A percentile compares a stretch with the other conserved stretches of the same genome.
Conservation (phyloP, 257 asterid genomes). For the Solanum clarkiae region DNA sequence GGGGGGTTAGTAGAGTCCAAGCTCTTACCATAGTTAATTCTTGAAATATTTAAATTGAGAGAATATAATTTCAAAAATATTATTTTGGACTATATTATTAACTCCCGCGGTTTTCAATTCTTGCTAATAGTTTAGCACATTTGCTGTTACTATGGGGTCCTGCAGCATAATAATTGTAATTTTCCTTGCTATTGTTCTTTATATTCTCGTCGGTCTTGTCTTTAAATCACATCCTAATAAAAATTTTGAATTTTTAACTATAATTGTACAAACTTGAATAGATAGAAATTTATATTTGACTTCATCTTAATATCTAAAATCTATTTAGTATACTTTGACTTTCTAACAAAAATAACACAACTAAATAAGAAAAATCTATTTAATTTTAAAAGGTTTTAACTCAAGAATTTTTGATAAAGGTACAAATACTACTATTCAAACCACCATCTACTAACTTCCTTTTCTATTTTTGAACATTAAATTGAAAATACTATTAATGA, state of each 20-base stretch:
- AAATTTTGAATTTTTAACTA: background rate
- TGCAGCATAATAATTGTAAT: background rate
- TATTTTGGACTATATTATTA: background rate
- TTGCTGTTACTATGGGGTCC: too few species aligned
- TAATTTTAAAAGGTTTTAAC: background rate
- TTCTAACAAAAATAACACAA: background rate
- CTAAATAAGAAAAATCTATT: background rate
- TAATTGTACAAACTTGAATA: background rate
- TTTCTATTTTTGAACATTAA: background rate
- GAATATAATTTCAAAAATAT: background rate
- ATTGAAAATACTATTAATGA: background rate
- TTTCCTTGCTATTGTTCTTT: background rate
- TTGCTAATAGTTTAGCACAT: too few species aligned
- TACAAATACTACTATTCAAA: background rate
- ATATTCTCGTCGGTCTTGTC: background rate
- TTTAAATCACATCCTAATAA: background rate
- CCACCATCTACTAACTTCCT: background rate
- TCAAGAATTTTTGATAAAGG: background rate
- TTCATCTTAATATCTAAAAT: background rate
- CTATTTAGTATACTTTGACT: background rate
- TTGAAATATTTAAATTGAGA: conserved; percentile 8
- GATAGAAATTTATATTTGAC: background rate
- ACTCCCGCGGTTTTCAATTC: too few species aligned
- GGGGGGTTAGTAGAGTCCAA: background rate
- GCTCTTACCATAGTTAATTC: conserved; percentile 14